Evolutionary conservation across 2,329 filamentous ascomycete species (phyloP), one percentile per base, ranked within the genome.

Genomic region (Didymella pinodella): DNA sequence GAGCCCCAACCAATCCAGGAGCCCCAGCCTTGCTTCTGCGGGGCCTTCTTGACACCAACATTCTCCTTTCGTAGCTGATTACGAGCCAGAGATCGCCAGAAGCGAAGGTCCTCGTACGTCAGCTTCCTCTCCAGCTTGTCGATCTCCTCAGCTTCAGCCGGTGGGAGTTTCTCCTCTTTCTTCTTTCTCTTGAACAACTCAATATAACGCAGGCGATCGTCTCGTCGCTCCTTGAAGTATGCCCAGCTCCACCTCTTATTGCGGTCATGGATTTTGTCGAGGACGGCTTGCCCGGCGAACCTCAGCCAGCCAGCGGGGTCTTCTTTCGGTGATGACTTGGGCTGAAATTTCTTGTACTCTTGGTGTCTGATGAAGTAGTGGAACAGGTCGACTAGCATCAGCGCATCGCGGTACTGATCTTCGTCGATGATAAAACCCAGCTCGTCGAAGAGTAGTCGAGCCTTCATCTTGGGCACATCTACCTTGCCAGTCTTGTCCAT

Each of bases 341-440:
- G 95, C 69, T 97, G 92, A 58, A 93, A 83, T 69, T 90, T 94
- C 75, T 96, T 96, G 81, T 98, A 97, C 75, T 99, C 94, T 76
- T 98, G 95, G 66, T 99, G 95, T 31, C 94, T 89, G 68, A 97
- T 91, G 77, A 98, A 99, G 79, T 97, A 98, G 77, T 99, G 95
- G 81, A 99, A 99, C 2, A 98, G 83, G 74, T 99, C 95, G 2
- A 98, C 91, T 82, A 99, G 91, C 95, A 99, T 99, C 58, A 99
- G 81, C 5, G 90, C 92, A 79, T 99, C 95, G 29, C 96, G 90
- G 74, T 99, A 99, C 75, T 99, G 95, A 65, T 97, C 88, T 65
- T 99, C 94, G 67, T 99, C 96, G 31, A 99, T 85, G n/a, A 98
- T 91, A 64, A 99, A 89, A 49, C 96, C 95, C 58, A 99, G 93